Percentiles rank a stretch among this genome's conserved stretches.
Conservation (phyloP, 139 green algal species). For the Micractinium sp. region DNA sequence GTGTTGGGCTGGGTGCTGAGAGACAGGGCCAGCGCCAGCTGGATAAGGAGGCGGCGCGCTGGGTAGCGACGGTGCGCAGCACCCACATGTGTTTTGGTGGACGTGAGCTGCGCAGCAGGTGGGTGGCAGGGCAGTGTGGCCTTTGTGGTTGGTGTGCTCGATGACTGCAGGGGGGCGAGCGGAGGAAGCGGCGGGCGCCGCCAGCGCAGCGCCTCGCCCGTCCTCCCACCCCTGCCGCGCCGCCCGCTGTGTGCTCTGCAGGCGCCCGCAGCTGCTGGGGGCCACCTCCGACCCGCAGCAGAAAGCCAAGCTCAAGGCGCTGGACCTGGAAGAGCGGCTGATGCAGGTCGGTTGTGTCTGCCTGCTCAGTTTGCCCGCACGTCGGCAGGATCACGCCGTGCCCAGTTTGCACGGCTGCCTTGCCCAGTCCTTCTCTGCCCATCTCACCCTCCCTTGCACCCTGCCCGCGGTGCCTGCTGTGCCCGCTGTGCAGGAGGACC, state of each 20-base stretch:
- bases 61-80: no score
- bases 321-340: conserved; percentile 55
- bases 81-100: no score
- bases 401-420: not conserved
- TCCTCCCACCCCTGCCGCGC: not conserved
- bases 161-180: not conserved
- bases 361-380: no score
- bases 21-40: no score
- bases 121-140: no score
- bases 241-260: not conserved
- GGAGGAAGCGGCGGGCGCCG: not conserved
- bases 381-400: not conserved
- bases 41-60: no score
- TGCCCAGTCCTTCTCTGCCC: not conserved
- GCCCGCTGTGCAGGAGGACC: conserved; percentile 38
- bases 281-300: conserved; percentile 6
- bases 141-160: not conserved
- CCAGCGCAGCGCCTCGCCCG: not conserved
- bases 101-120: not conserved
- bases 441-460: no score
- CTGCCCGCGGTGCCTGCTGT: not conserved
- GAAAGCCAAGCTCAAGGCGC: conserved; percentile 9
- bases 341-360: conserved; percentile 25
- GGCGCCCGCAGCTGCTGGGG: conserved; percentile 9
- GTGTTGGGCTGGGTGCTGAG: not conserved